Evolutionary conservation across 2,329 filamentous ascomycete species (phyloP), one percentile per base, ranked within the genome.

Genomic region (Xylaria sp.): DNA sequence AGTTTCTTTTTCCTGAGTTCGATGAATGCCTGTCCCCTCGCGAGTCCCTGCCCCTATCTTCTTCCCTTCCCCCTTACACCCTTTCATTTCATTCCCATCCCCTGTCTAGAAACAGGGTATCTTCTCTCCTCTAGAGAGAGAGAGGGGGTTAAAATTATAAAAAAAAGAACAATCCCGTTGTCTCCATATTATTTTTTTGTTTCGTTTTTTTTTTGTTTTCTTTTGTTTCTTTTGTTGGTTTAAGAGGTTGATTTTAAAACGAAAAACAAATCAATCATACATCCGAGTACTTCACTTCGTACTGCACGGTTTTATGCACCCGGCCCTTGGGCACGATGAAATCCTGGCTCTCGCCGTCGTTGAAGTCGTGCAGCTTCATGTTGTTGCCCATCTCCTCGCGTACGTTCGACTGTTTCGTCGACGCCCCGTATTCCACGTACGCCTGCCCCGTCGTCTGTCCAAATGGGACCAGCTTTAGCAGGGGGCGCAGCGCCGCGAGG

Each of bases 321-420:
- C 55, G 51, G 11, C 63, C 63, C 50, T 63, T 62, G 42, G 63
- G 63, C 51, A 65, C 61, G n/a, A 65, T 65, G 50, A 59, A 62
- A 23, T 65, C 63, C 58, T 62, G 59, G 50, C 63, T 65, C 51
- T 59, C 63, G 11, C 55, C 59, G 51, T 64, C 61, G 18, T 63
- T 65, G 56, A 65, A 64, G 37, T 65, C 63, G 46, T 65, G 57
- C 11, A 65, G 55, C 54, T 65, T 64, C 61, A 65, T 64, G 16
- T n/a, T 52, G 34, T 61, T 64, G 13, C 63, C 63, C 63, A 65
- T 65, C 54, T 65, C 63, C 1, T 62, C 62, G 9, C 63, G 59
- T 13, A 62, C 54, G 4, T 44, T 35, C 2, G 62, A 64, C 16
- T 51, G 47, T 54, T 65, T 65, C 19, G 61, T 51, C 35, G 61